These are phyloP conservation scores for Massospora cicadina DNA, from an alignment of 371 early-diverging fungal species.

Conservation along the genomic window DNA sequence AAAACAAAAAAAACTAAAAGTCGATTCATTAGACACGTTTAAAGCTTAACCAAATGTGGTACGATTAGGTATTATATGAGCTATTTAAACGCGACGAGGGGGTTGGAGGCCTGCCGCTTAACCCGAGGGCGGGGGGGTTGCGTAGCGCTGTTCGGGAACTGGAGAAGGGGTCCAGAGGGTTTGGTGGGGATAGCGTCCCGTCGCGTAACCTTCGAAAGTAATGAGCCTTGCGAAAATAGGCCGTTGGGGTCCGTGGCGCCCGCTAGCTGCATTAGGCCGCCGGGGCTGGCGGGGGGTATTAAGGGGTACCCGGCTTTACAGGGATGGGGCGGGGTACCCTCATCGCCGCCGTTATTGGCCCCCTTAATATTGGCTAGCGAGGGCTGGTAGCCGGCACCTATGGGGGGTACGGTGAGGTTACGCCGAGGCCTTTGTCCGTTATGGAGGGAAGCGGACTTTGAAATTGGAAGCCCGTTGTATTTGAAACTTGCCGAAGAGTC, in stretches of 20 bases:
- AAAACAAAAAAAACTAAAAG: no score
- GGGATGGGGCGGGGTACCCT: neutral
- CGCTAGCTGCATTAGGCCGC: neutral
- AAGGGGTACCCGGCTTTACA: neutral
- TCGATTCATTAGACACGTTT: no score
- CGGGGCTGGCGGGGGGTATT: neutral
- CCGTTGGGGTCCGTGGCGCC: neutral
- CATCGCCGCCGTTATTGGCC: neutral
- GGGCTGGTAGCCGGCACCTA: neutral
- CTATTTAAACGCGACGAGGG: conserved; percentile 6
- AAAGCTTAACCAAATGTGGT: no score
- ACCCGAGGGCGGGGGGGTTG: neutral
- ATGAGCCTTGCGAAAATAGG: neutral
- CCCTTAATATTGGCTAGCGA: neutral
- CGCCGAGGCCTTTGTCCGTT: neutral
- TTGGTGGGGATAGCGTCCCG: neutral
- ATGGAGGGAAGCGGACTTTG: no score
- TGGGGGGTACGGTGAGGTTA: neutral
- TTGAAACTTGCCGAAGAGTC: neutral
- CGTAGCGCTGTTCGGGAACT: neutral
- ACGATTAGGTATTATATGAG: neutral
- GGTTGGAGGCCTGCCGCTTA: neutral
- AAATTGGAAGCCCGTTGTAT: neutral
- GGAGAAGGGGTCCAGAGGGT: neutral
- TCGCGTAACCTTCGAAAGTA: neutral